Base-by-base conservation (phyloP, 2,329 filamentous ascomycete genomes). In the Cytospora piceae region DNA sequence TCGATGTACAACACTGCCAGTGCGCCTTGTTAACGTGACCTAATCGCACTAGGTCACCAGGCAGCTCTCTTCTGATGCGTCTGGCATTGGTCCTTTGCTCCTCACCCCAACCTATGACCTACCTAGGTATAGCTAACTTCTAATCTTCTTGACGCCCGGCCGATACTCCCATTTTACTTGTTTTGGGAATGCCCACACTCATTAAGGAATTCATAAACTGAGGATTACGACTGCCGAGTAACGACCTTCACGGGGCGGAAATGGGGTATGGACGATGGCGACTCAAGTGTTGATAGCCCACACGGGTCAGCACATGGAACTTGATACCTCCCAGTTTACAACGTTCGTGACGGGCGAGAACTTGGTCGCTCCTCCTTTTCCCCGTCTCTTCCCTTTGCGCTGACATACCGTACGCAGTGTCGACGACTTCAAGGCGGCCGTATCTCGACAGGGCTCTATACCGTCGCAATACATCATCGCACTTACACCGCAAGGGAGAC, bases 341-440 rank as follows among this genome's bases (percentile, higher is more conserved):
- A 90, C 89, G 90, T 93, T 82, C 72, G 87, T 82, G 39, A n/a
- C n/a, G 9, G 24, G n/a, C 37, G n/a, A 57, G 12, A 31, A 6
- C 27, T 31, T 24, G 24, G 31, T 59, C 49, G 68, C 67, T 68
- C 73, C 64, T 15, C 75, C 72, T 46, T 72, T 58, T 59, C 39
- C 29, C 61, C 59, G 62, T 39, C 31, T 64, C 63, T 64, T 49
- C 51, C 63, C 63, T 42, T 58, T 63, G 57, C 54, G 63, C 52
- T 63, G 56, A 67, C 71, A 70, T 20, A 69, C 67, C 59, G 31
- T 58, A 29, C 57, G 24, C 71, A 93, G 90, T 66, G 85, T 97
- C 76, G 94, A 98, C 79, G 90, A 91, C 69, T 87, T 98, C 72
- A 92, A 91, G 78, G 80, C 85, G 77, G 95, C 92, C 88, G 90